Percentiles rank a stretch among this genome's conserved stretches.
Evolutionary conservation across 169 alveolate genomes (phyloP).

Genomic region (Plasmodium falciparum): DNA sequence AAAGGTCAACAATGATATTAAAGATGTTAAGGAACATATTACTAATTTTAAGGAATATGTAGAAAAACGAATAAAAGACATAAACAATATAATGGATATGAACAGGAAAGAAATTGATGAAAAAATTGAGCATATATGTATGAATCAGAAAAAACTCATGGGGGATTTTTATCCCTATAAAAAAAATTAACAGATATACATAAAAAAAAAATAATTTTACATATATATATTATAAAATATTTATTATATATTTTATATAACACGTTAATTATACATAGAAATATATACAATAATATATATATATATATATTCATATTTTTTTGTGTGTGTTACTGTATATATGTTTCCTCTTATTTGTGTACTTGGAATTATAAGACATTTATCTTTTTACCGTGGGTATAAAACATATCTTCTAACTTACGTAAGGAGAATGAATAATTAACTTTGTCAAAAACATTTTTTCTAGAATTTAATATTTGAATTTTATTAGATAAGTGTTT

Average conservation of each 20-base stretch:
- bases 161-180: conserved; percentile 65
- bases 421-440: conserved; percentile 52
- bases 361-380: conserved; percentile 33
- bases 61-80: conserved; percentile 34
- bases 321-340: background rate
- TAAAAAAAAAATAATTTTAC: background rate
- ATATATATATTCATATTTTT: background rate
- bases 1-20: conserved; percentile 36
- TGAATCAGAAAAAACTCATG: conserved; percentile 48
- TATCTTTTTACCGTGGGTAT: conserved; percentile 60
- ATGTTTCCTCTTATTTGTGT: background rate
- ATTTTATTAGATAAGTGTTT: conserved; percentile 41
- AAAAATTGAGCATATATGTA: conserved; percentile 23
- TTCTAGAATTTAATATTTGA: conserved; percentile 42
- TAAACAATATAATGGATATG: conserved; percentile 13
- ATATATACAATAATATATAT: background rate
- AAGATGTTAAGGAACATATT: conserved; percentile 31
- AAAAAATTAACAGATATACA: conserved; percentile 1
- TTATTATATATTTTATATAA: background rate
- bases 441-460: conserved; percentile 42
- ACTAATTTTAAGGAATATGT: conserved; percentile 33
- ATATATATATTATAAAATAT: background rate
- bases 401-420: conserved; percentile 64
- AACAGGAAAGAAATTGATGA: conserved; percentile 51
- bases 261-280: background rate